Conservation (phyloP, 306 rosid species). For the Rubus parviflorus region DNA sequence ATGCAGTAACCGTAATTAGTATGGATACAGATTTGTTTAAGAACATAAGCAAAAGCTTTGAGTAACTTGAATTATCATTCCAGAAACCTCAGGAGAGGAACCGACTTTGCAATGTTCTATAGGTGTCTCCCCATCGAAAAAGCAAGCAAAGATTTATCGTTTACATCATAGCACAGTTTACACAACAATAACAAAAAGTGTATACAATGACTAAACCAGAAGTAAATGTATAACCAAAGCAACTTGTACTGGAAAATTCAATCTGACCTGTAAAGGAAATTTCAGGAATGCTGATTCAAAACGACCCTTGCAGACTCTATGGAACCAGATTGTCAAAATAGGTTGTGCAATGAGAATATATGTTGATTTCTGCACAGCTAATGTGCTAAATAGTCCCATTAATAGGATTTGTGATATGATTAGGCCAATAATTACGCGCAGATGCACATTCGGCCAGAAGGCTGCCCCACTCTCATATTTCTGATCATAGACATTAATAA, state of each 20-base stretch:
- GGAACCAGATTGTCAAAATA: slow-evolving; percentile 76
- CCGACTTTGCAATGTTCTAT: neutral
- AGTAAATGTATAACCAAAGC: neutral
- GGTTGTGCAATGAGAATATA: slow-evolving; percentile 62
- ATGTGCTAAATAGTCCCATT: slow-evolving; percentile 79
- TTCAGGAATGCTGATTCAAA: slow-evolving; percentile 78
- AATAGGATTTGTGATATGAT: slow-evolving; percentile 68
- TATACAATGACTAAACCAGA: neutral
- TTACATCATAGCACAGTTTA: neutral
- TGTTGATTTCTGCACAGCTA: slow-evolving; percentile 52
- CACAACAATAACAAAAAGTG: neutral
- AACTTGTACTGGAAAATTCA: neutral
- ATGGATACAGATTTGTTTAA: neutral
- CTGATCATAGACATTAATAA: slow-evolving; percentile 82
- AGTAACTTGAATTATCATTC: neutral
- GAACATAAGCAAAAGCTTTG: neutral
- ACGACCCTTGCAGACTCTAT: slow-evolving; percentile 73
- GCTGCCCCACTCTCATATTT: slow-evolving; percentile 88
- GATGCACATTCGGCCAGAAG: slow-evolving; percentile 88
- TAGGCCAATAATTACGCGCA: slow-evolving; percentile 65
- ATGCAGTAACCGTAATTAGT: neutral
- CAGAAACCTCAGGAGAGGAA: neutral
- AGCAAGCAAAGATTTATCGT: neutral
- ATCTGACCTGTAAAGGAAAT: slow-evolving; percentile 72
- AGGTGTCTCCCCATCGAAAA: neutral